Percentiles rank a stretch among this genome's conserved stretches.
Evolutionary conservation across 345 rosid genomes (phyloP).

Genomic region (Gossypium rotundifolium): DNA sequence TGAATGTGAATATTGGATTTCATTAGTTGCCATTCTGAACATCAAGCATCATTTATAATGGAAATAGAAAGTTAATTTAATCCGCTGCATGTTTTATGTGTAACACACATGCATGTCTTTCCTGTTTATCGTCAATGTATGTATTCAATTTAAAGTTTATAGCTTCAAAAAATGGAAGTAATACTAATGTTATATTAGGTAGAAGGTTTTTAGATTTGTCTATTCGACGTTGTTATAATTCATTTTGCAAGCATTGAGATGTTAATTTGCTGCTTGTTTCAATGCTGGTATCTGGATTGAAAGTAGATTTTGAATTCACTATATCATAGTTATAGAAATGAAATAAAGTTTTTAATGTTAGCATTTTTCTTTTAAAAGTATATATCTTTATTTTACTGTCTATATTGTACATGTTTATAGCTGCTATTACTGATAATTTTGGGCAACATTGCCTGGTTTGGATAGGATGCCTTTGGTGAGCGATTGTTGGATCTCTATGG

Average conservation of each 20-base stretch:
- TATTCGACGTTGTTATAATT: not conserved
- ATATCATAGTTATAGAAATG: not conserved
- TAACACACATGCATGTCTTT: not conserved
- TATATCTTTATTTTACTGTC: not conserved
- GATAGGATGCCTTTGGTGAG: not conserved
- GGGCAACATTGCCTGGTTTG: not conserved
- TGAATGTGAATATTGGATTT: constrained; percentile 1
- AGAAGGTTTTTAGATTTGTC: not conserved
- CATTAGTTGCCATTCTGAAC: constrained; percentile 1
- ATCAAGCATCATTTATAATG: not conserved
- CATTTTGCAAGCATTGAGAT: not conserved
- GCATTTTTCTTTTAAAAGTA: not conserved
- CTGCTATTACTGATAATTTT: not conserved
- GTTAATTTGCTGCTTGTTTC: not conserved
- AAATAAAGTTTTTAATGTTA: not conserved
- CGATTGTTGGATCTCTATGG: not conserved
- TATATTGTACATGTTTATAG: not conserved
- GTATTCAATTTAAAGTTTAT: not conserved
- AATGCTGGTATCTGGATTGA: not conserved
- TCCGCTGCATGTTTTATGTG: not conserved
- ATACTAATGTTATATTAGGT: not conserved
- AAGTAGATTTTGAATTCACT: not conserved
- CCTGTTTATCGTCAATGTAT: not conserved
- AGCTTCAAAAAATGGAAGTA: not conserved
- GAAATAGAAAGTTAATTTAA: not conserved